These are phyloP conservation scores for Vitis hybrid DNA, from an alignment of 177 flowering plant species.

Conservation along the genomic window DNA sequence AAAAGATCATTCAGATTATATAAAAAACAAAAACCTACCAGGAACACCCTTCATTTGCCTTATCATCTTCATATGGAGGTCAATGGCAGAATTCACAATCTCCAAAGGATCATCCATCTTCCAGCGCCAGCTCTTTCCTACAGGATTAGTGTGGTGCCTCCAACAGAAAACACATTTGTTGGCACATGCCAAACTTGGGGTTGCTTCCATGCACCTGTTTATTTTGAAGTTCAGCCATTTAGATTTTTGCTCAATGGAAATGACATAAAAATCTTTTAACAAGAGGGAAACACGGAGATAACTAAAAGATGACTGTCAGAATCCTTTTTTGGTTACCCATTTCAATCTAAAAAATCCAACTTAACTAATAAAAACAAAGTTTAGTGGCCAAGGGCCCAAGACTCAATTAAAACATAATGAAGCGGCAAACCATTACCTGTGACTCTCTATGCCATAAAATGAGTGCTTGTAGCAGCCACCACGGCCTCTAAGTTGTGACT, in stretches of 20 bases:
- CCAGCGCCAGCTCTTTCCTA: slow-evolving; percentile 98
- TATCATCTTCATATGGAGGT: slow-evolving; percentile 88
- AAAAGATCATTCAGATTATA: neutral
- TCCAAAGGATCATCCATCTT: slow-evolving; percentile 94
- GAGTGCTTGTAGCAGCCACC: slow-evolving; percentile 99
- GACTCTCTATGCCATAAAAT: slow-evolving; percentile 97
- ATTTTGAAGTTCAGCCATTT: slow-evolving; percentile 4
- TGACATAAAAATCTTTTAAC: neutral
- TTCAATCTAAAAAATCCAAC: too few relatives aligned
- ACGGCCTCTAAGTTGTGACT: slow-evolving; percentile 97
- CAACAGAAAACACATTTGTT: slow-evolving; percentile 99
- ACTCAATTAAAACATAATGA: neutral
- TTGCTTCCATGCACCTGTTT: slow-evolving; percentile 98
- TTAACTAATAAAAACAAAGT: too few relatives aligned
- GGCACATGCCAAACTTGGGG: slow-evolving; percentile 98
- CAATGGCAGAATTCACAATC: slow-evolving; percentile 86
- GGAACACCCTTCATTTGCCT: slow-evolving; percentile 99
- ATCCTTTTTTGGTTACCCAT: too few relatives aligned
- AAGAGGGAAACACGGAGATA: too few relatives aligned
- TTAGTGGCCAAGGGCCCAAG: too few relatives aligned
- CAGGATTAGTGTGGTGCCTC: slow-evolving; percentile 99
- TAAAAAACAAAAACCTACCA: slow-evolving; percentile 42
- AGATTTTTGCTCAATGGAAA: neutral
- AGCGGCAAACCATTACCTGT: slow-evolving; percentile 51
- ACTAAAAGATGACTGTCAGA: too few relatives aligned